Base-by-base conservation (phyloP, 768 basidiomycete species). In the Leccinum disarticulatum region DNA sequence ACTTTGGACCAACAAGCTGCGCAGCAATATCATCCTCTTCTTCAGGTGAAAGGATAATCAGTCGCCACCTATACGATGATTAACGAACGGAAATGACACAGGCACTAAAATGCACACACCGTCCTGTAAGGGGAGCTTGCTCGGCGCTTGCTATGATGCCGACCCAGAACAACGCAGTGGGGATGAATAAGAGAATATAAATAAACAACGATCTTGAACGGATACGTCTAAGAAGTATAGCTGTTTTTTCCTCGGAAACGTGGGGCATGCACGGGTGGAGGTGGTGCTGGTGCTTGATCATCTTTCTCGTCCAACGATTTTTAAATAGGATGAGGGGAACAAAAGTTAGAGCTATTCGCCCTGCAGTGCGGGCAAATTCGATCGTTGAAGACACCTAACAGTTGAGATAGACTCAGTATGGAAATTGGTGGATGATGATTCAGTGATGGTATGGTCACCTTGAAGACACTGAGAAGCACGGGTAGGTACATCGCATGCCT, bases 1-100 rank as follows among this genome's bases (percentile, higher is more conserved):
- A 98, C 50, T 92, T 93, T 22, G 83, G 76, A 15, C 93, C 95
- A 19, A 86, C 85, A 10, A 98, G 83, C 68, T 91, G 88, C 4
- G 78, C 74, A n/a, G 93, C 86, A 46, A 98, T 91, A 31, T 86
- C 86, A 55, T 95, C 92, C 70, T 98, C 95, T 74, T 97, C 95
- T 64, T 93, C 90, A 2, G 95, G 94, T 4, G 93, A 94, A 15
- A 97, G 81, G 9, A 95, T 79, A 61, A 97, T 95, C 65, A 94
- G 73, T 55, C 95, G 83, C 88, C 90, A 91, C 68, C 93, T 93
- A 36, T 10, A 63, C 30, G 30, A n/a, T 56, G 28, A 58, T 64
- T 7, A 64, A 59, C 19, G 54, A 52, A 13, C 25, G 33, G 47
- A 11, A 55, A 52, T 19, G 53, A 55, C 14, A 11, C 6, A 27